These are phyloP conservation scores for Lentithecium fluviatile DNA, from an alignment of 495 filamentous ascomycete genomes.

Conservation along the genomic window DNA sequence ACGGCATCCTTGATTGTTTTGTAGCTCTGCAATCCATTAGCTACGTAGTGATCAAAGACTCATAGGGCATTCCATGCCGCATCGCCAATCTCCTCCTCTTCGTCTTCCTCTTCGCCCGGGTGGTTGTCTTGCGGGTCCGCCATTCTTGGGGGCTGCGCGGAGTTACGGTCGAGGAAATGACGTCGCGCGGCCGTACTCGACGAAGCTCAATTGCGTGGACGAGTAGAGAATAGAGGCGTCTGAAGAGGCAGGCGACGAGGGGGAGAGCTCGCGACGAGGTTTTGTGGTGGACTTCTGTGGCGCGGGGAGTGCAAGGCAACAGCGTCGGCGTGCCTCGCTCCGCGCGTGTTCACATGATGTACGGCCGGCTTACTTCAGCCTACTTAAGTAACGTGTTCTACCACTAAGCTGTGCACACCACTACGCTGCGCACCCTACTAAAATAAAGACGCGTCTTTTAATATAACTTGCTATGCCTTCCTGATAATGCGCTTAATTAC, in stretches of 20 bases:
- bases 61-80: slow-evolving; percentile 49
- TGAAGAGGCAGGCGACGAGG: no score
- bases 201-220: no score
- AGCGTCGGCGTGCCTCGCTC: no score
- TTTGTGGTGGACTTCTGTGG: background rate
- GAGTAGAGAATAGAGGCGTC: no score
- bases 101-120: slow-evolving; percentile 47
- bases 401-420: no score
- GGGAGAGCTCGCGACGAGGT: no score
- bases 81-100: slow-evolving; percentile 68
- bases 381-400: no score
- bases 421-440: no score
- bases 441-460: no score
- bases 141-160: slow-evolving; percentile 17
- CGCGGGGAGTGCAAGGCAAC: background rate
- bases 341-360: background rate
- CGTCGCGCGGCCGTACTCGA: background rate
- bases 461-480: no score
- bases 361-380: background rate
- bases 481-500: no score
- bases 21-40: slow-evolving; percentile 65
- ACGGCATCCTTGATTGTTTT: slow-evolving; percentile 93
- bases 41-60: background rate
- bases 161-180: background rate
- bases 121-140: slow-evolving; percentile 28